Conservation (phyloP, 371 early-diverging fungal species). For the Smittium mucronatum region DNA sequence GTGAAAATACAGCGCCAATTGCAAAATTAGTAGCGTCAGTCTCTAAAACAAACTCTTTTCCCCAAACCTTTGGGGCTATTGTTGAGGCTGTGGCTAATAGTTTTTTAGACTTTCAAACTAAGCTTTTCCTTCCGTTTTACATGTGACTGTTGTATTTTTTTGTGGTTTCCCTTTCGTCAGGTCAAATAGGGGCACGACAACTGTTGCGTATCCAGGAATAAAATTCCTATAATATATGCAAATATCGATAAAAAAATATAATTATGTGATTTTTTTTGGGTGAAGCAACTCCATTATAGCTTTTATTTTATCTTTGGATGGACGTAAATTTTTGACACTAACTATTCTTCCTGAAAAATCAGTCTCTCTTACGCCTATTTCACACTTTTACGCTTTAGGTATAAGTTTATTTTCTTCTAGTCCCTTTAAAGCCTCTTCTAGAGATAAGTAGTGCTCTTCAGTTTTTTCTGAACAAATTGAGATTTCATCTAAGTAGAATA, state of each 20-base stretch:
- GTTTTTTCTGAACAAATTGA: background rate
- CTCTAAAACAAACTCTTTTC: constrained; percentile 18
- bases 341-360: background rate
- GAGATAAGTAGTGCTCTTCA: background rate
- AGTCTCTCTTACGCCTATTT: background rate
- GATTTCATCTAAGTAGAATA: background rate
- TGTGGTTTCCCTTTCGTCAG: background rate
- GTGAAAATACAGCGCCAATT: constrained; percentile 30
- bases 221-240: background rate
- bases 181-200: background rate
- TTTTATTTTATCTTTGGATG: background rate
- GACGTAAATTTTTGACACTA: background rate
- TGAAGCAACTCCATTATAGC: background rate
- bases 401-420: background rate
- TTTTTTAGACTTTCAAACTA: background rate
- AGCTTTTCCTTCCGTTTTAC: background rate
- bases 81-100: background rate
- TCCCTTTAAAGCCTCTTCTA: background rate
- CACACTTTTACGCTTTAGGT: background rate
- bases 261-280: background rate
- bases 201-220: background rate
- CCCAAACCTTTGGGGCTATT: constrained; percentile 14
- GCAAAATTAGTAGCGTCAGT: constrained; percentile 31
- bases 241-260: background rate
- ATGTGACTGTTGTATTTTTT: background rate